These are phyloP conservation scores for Lichtheimia hyalospora DNA, from an alignment of 371 early-diverging fungal genomes.

Conservation along the genomic window DNA sequence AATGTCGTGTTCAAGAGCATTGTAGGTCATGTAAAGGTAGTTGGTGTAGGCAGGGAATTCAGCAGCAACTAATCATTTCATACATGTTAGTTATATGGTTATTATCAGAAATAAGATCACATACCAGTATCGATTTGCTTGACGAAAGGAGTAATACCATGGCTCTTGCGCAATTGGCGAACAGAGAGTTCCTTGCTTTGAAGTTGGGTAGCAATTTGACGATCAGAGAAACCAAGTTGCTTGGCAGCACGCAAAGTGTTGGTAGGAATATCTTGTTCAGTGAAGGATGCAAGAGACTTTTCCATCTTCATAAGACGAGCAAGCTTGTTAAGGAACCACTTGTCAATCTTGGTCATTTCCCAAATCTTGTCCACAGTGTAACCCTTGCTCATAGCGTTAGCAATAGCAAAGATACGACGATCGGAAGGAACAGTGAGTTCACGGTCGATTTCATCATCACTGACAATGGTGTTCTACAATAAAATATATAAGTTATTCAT, in stretches of 20 bases:
- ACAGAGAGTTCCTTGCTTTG: slow-evolving; percentile 62
- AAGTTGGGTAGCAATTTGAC: slow-evolving; percentile 73
- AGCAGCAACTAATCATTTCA: slow-evolving; percentile 68
- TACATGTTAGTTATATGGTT: background rate
- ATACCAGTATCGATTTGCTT: slow-evolving; percentile 90
- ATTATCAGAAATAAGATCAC: slow-evolving; percentile 36
- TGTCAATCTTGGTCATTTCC: slow-evolving; percentile 90
- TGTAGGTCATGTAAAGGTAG: slow-evolving; percentile 93
- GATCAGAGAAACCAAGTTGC: slow-evolving; percentile 86
- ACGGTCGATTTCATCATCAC: slow-evolving; percentile 66
- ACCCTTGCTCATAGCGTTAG: slow-evolving; percentile 53
- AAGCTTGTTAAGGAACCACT: slow-evolving; percentile 93
- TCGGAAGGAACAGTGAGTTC: slow-evolving; percentile 82
- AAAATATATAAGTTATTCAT: background rate
- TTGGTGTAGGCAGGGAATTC: slow-evolving; percentile 93
- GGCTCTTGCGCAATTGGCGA: slow-evolving; percentile 61
- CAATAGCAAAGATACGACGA: slow-evolving; percentile 88
- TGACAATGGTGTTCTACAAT: slow-evolving; percentile 56
- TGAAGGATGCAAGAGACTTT: slow-evolving; percentile 47
- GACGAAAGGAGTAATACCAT: slow-evolving; percentile 80
- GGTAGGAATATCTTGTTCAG: slow-evolving; percentile 43
- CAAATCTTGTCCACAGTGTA: slow-evolving; percentile 85
- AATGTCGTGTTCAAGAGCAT: slow-evolving; percentile 83
- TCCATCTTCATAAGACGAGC: slow-evolving; percentile 79
- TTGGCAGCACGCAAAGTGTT: slow-evolving; percentile 73